Evolutionary conservation across 2,329 filamentous ascomycete species (phyloP), one percentile per base, ranked within the genome.

Genomic region (Podosphaera aphanis): DNA sequence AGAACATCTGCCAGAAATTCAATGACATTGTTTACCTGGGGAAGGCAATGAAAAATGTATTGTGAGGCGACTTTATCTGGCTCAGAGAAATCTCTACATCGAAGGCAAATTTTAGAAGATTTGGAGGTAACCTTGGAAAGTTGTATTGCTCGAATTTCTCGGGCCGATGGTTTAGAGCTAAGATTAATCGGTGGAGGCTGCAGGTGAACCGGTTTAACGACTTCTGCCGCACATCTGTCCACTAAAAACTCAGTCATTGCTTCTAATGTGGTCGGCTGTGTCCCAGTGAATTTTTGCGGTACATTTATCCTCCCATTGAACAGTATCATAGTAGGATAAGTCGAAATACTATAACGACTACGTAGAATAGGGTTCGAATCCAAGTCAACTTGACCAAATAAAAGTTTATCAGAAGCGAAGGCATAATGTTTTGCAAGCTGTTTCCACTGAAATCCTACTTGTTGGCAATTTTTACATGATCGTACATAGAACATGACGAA

Each of bases 401-500:
- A 62, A 51, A 98, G 80, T 51, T 71, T 68, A 50, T 76, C 64
- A 56, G 94, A 86, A 59, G 69, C 71, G 49, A 54, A 56, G 51
- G 71, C 69, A 65, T 85, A 95, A 63, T 83, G 78, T 49, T 70
- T 68, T 49, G 86, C 88, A 51, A 95, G 67, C 43, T 74, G 73
- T 64, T 95, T 86, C 81, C 83, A 95, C 54, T 68, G 73, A 20
- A 90, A 90, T 43, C 85, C 85, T 49, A 98, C 76, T 57, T 60
- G 79, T 70, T 94, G 94, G 80, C 90, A 98, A 72, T 95, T 86
- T 90, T 60, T 45, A 61, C 90, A 98, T 83, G 85, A 94, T 6
- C 86, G 86, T n/a, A 86, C 85, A 60, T 92, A 95, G 73, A 95
- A 95, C 63, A 95, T 85, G 56, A 95, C 84, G 18, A 98, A 76